Percentiles rank a stretch among this genome's conserved stretches.
Evolutionary conservation across 2,329 filamentous ascomycete genomes (phyloP).

Genomic region (Fusarium illudens): DNA sequence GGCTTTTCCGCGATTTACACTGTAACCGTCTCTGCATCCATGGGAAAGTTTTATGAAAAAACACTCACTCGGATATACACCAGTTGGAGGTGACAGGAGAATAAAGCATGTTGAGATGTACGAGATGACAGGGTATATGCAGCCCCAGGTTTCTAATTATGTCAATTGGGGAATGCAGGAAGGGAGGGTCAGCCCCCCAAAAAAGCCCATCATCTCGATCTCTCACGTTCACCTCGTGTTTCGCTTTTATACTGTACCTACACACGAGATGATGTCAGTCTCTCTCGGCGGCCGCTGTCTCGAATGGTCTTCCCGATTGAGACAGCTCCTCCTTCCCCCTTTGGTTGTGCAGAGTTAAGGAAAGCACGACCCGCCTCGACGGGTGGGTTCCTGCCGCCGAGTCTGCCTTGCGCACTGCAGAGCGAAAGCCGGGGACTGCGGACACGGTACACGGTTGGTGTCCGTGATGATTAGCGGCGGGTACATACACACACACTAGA

Average conservation of each 20-base stretch:
- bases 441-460: neutral
- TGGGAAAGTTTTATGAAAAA: neutral
- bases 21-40: neutral
- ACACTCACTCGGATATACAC: neutral
- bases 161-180: slow-evolving; percentile 5
- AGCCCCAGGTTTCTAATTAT: neutral
- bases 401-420: neutral
- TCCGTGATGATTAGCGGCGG: neutral
- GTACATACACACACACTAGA: neutral
- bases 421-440: neutral
- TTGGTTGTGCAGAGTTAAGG: neutral
- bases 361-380: neutral
- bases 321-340: neutral
- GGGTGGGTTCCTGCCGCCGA: neutral
- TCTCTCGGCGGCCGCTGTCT: neutral
- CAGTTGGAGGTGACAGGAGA: neutral
- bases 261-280: neutral
- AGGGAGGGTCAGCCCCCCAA: neutral
- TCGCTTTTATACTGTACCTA: neutral
- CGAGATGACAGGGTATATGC: neutral
- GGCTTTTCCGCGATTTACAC: slow-evolving; percentile 12
- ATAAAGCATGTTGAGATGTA: neutral
- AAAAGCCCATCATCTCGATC: neutral
- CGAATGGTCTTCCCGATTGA: neutral
- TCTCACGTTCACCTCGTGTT: neutral